These are phyloP conservation scores for Colletotrichum neosansevieriae DNA, from an alignment of 2,329 filamentous ascomycete species.

Conservation along the genomic window DNA sequence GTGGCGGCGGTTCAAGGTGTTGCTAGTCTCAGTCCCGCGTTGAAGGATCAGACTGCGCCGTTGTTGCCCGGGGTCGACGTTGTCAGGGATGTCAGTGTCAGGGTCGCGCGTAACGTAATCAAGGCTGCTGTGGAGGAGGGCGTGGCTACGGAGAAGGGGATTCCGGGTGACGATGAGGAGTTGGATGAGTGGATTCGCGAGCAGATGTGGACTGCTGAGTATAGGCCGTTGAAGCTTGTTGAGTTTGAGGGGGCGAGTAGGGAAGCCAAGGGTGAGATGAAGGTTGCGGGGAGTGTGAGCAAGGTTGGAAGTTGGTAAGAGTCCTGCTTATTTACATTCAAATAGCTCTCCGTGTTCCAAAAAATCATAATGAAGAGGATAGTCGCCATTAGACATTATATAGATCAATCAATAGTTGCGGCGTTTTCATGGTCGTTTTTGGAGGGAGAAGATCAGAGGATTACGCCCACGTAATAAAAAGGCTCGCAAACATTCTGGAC, in stretches of 20 bases:
- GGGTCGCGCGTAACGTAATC: slow-evolving; percentile 82
- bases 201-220: slow-evolving; percentile 84
- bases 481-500: too few relatives aligned
- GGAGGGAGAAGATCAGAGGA: too few relatives aligned
- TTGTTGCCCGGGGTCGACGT: slow-evolving; percentile 81
- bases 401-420: too few relatives aligned
- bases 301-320: slow-evolving; percentile 35
- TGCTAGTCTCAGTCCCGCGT: slow-evolving; percentile 76
- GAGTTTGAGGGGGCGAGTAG: slow-evolving; percentile 63
- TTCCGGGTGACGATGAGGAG: slow-evolving; percentile 68
- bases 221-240: slow-evolving; percentile 73
- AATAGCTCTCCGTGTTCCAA: too few relatives aligned
- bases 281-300: slow-evolving; percentile 57
- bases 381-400: too few relatives aligned
- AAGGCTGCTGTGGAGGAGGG: slow-evolving; percentile 77
- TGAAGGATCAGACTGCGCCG: slow-evolving; percentile 71
- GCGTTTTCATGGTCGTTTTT: too few relatives aligned
- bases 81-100: slow-evolving; percentile 80
- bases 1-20: slow-evolving; percentile 83
- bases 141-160: slow-evolving; percentile 72
- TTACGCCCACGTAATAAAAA: too few relatives aligned
- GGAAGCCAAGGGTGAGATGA: slow-evolving; percentile 70
- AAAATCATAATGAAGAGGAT: too few relatives aligned
- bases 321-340: too few relatives aligned
- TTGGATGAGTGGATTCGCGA: slow-evolving; percentile 79